These are phyloP conservation scores for Cymbopogon citratus DNA, from an alignment of 176 grass and related monocot genomes.

Conservation along the genomic window DNA sequence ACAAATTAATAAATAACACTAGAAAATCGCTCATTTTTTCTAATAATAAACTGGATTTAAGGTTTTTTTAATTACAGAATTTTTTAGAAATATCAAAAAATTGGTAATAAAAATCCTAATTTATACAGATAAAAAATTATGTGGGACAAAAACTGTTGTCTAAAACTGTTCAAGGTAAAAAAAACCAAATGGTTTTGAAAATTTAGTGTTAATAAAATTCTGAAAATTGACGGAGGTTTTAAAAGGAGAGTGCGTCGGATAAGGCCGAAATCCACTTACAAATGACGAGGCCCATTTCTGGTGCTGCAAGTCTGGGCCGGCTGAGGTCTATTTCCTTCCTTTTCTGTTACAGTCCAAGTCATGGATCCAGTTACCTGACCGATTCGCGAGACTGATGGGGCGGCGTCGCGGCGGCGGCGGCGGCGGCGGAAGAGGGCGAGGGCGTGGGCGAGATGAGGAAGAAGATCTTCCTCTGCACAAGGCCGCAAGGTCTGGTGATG, in stretches of 20 bases:
- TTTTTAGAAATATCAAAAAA: no score
- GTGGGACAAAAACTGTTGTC: no score
- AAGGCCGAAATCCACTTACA: neutral
- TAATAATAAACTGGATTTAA: no score
- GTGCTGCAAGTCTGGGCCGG: neutral
- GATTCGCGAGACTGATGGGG: conserved; percentile 29
- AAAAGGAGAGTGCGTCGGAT: neutral
- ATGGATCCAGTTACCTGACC: neutral
- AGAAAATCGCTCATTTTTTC: no score
- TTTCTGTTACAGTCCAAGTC: neutral
- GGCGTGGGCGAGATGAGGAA: conserved; percentile 24
- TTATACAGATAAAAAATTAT: no score
- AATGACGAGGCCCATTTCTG: neutral
- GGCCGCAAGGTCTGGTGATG: conserved; percentile 39
- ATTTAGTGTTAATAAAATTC: no score
- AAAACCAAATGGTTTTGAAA: no score
- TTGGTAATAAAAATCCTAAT: no score
- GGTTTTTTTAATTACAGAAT: no score
- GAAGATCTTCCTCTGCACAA: conserved; percentile 38
- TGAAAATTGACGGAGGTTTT: no score
- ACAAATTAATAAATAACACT: no score
- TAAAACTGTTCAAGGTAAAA: no score
- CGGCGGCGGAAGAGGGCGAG: neutral
- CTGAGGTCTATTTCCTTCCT: neutral
- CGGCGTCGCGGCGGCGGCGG: neutral